Conservation (phyloP, 2,329 filamentous ascomycete genomes). For the Botrytis fragariae region DNA sequence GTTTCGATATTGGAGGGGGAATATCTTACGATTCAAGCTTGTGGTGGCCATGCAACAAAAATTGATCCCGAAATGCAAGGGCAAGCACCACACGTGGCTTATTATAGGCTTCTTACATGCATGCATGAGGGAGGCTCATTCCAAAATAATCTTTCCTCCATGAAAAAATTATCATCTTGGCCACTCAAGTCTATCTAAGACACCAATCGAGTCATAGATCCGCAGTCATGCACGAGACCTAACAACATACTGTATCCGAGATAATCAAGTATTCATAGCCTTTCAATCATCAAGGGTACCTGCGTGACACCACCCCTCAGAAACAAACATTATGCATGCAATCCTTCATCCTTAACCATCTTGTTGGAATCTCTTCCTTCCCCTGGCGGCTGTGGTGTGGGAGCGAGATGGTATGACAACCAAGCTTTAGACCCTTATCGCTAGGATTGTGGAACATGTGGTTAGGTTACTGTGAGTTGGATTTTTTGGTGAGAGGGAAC, state of each 20-base stretch:
- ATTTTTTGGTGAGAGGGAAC: not conserved
- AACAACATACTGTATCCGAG: not conserved
- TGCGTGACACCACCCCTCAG: constrained; percentile 3
- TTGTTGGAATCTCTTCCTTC: not conserved
- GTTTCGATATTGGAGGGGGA: not conserved
- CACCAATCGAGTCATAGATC: constrained; percentile 7
- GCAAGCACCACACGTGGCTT: constrained; percentile 15
- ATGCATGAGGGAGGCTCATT: constrained; percentile 15
- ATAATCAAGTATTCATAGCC: not conserved
- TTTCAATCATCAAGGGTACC: not conserved
- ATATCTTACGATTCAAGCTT: not conserved
- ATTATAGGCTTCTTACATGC: constrained; percentile 6
- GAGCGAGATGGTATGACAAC: not conserved
- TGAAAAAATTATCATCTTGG: not conserved
- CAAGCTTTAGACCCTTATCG: constrained; percentile 1
- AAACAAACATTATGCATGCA: constrained; percentile 1
- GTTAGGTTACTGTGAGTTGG: not conserved
- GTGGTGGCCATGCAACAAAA: constrained; percentile 18
- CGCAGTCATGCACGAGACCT: constrained; percentile 9
- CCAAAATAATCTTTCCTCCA: not conserved
- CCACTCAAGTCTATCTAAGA: constrained; percentile 10
- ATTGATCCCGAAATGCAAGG: constrained; percentile 18
- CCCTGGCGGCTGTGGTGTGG: constrained; percentile 9
- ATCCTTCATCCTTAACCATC: constrained; percentile 13
- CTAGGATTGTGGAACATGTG: not conserved